phyloP scores from a whole-genome alignment of 2,329 filamentous ascomycete genomes.

The Paracamarosporium sp. region DNA sequence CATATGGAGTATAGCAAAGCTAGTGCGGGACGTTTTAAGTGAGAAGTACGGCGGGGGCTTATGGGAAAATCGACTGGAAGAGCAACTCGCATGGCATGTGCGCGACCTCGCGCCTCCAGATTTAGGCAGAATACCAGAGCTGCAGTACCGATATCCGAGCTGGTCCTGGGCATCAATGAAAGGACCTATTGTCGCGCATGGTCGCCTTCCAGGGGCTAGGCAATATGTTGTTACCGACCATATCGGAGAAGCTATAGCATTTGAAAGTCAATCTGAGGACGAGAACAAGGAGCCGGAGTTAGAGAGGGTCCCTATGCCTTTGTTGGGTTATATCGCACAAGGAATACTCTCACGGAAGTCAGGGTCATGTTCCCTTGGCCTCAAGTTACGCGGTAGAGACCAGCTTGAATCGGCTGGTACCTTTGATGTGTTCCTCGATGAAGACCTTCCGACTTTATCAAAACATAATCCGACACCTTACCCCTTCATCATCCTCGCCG shows the following conservation, averaged over 20 bases:
- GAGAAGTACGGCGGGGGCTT: conserved; percentile 31
- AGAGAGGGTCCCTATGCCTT: neutral
- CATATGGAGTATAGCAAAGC: conserved; percentile 31
- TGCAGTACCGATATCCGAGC: conserved; percentile 15
- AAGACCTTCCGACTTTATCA: neutral
- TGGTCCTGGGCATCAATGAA: conserved; percentile 25
- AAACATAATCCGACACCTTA: neutral
- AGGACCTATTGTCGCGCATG: conserved; percentile 8
- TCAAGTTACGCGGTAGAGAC: neutral
- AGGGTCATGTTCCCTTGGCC: neutral
- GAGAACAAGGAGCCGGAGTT: neutral
- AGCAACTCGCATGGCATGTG: conserved; percentile 32
- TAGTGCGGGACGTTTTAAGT: conserved; percentile 24
- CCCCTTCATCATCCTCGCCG: neutral
- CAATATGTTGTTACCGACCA: conserved; percentile 15
- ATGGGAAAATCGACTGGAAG: conserved; percentile 26
- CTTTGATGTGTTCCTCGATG: neutral
- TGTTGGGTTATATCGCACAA: neutral
- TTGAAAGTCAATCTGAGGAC: neutral
- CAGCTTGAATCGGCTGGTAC: neutral
- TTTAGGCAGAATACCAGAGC: conserved; percentile 1
- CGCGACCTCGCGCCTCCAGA: neutral
- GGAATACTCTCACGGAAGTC: neutral
- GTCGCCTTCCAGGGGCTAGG: conserved; percentile 1
- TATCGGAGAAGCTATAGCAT: conserved; percentile 9